Evolutionary conservation across 108 stramenopile genomes (phyloP).

Genomic region (Discostella pseudostelligera): DNA sequence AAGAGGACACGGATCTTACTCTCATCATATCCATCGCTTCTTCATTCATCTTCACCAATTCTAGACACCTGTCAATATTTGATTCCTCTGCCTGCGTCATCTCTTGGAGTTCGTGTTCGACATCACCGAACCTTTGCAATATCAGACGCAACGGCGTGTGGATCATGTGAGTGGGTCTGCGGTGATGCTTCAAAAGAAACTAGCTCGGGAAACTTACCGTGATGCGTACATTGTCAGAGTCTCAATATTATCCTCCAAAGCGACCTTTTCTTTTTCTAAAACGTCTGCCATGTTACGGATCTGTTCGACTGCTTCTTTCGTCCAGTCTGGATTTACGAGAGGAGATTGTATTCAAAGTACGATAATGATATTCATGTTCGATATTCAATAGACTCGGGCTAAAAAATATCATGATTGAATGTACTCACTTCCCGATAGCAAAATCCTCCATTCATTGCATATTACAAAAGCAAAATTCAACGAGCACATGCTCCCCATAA

Average conservation of each 20-base stretch:
- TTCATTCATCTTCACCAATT: constrained; percentile 29
- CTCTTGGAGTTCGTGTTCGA: constrained; percentile 17
- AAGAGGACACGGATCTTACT: constrained; percentile 8
- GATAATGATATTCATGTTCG: not conserved
- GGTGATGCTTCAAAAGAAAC: not conserved
- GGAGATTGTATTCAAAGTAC: not conserved
- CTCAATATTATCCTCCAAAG: constrained; percentile 13
- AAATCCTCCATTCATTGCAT: constrained; percentile 29
- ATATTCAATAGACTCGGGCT: not conserved
- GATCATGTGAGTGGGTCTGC: not conserved
- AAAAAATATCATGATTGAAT: not conserved
- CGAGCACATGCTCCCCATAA: constrained; percentile 23
- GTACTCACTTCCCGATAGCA: constrained; percentile 11
- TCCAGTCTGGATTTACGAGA: not conserved
- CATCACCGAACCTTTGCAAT: constrained; percentile 21
- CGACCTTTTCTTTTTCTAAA: constrained; percentile 6
- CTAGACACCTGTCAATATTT: constrained; percentile 15
- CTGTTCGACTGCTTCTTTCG: constrained; percentile 6
- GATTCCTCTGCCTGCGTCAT: constrained; percentile 14
- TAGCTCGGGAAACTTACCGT: not conserved
- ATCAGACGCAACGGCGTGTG: not conserved
- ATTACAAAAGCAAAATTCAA: constrained; percentile 16
- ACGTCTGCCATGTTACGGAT: not conserved
- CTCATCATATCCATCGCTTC: constrained; percentile 37
- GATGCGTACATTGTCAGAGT: not conserved